Conservation (phyloP, 139 green algal species). For the Marvania coccoides region DNA sequence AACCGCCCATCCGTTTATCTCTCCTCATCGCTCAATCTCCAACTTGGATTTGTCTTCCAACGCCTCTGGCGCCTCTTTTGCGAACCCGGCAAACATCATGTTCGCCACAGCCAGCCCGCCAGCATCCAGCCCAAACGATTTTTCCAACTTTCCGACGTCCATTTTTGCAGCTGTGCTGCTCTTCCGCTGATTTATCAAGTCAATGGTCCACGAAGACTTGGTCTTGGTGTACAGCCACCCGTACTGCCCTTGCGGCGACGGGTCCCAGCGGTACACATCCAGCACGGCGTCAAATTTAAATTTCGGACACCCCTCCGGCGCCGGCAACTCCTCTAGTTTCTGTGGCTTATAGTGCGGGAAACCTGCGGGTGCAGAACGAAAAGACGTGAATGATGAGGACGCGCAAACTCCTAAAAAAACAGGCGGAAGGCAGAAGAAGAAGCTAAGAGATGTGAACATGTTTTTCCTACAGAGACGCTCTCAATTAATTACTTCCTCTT, state of each 20-base stretch:
- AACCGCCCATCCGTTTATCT: too few relatives aligned
- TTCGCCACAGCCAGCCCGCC: not conserved
- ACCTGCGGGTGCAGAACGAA: too few relatives aligned
- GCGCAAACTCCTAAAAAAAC: too few relatives aligned
- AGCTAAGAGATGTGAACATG: too few relatives aligned
- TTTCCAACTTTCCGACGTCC: not conserved
- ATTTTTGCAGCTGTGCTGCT: not conserved
- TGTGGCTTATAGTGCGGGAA: not conserved
- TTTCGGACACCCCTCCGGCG: not conserved
- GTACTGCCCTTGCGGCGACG: not conserved
- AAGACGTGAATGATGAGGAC: too few relatives aligned
- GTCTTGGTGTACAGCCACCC: not conserved
- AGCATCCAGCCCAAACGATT: not conserved
- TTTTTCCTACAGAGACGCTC: too few relatives aligned
- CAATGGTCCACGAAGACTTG: not conserved
- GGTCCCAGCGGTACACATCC: not conserved
- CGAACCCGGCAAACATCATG: not conserved
- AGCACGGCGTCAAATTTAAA: not conserved
- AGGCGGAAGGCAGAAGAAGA: too few relatives aligned
- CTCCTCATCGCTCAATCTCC: too few relatives aligned
- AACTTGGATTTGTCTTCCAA: not conserved
- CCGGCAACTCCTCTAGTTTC: not conserved
- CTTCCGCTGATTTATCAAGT: not conserved
- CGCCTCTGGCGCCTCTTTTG: not conserved
- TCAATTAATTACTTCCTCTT: too few relatives aligned